phyloP scores from a whole-genome alignment of 106 monocot genomes.

The Vanilla planifolia region DNA sequence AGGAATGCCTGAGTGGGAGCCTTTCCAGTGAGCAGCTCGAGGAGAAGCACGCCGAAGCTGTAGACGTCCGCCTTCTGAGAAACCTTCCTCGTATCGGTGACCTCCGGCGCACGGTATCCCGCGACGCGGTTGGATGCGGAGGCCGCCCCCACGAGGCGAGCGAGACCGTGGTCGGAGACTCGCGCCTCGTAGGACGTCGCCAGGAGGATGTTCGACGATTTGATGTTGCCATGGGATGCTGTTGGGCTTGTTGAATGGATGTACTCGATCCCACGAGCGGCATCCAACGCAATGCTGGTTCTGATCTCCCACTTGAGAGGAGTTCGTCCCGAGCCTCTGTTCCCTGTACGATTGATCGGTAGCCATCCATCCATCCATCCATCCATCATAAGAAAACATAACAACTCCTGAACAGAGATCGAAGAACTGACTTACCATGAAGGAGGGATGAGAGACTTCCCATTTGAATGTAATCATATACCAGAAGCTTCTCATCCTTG shows the following conservation, averaged over 20 bases:
- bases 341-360: conserved; percentile 27
- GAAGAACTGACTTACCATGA: conserved; percentile 37
- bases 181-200: conserved; percentile 16
- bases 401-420: background rate
- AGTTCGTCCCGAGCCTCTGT: conserved; percentile 27
- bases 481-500: conserved; percentile 82
- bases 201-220: conserved; percentile 74
- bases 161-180: conserved; percentile 53
- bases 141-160: conserved; percentile 22
- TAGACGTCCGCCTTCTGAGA: conserved; percentile 70
- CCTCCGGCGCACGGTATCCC: conserved; percentile 58
- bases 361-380: too few species aligned
- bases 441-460: conserved; percentile 82
- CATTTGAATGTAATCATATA: conserved; percentile 71
- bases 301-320: conserved; percentile 53
- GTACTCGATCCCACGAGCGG: conserved; percentile 49
- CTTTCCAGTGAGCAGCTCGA: conserved; percentile 59
- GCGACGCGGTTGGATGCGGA: conserved; percentile 6
- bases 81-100: conserved; percentile 28
- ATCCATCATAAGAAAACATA: background rate
- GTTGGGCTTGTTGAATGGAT: conserved; percentile 43
- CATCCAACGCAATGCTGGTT: conserved; percentile 33
- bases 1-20: conserved; percentile 30
- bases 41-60: conserved; percentile 59
- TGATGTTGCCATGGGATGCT: conserved; percentile 64